These are phyloP conservation scores for Drechslerella stenobrocha DNA, from an alignment of 2,329 filamentous ascomycete species.

Conservation along the genomic window DNA sequence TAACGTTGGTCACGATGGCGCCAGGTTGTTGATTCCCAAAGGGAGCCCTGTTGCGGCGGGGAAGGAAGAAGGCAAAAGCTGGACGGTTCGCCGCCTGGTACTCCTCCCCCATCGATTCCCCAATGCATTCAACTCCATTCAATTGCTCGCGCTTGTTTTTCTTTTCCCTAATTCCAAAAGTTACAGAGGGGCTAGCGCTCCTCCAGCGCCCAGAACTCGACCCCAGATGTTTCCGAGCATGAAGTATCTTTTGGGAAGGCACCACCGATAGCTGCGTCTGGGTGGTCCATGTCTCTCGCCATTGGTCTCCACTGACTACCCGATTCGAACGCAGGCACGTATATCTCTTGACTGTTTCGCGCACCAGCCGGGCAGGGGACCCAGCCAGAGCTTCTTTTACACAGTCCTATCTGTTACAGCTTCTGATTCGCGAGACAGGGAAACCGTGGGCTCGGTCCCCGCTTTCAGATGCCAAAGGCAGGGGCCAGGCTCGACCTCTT, in stretches of 20 bases:
- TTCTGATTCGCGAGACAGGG: constrained; percentile 7
- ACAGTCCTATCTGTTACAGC: too few species aligned
- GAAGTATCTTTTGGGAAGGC: constrained; percentile 48
- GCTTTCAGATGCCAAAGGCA: constrained; percentile 47
- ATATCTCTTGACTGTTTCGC: constrained; percentile 27
- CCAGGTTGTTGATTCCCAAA: not conserved
- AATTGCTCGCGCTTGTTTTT: not conserved
- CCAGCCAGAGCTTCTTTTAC: constrained; percentile 4
- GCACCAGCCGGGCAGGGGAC: constrained; percentile 2
- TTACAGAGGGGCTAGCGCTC: not conserved
- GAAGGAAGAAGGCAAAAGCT: constrained; percentile 7
- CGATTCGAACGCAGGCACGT: constrained; percentile 36
- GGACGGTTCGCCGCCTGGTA: too few species aligned
- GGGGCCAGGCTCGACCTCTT: constrained; percentile 8
- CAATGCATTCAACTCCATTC: not conserved
- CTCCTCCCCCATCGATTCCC: too few species aligned
- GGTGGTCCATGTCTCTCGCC: constrained; percentile 22
- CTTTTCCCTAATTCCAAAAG: not conserved
- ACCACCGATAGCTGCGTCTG: constrained; percentile 14
- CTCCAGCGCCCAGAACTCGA: constrained; percentile 14
- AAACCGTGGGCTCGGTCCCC: constrained; percentile 19
- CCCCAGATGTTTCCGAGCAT: constrained; percentile 48
- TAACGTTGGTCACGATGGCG: not conserved
- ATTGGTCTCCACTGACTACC: constrained; percentile 44
- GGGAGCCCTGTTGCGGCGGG: not conserved